Conservation (phyloP, 2,329 filamentous ascomycete species). For the Coniochaeta ligniaria region DNA sequence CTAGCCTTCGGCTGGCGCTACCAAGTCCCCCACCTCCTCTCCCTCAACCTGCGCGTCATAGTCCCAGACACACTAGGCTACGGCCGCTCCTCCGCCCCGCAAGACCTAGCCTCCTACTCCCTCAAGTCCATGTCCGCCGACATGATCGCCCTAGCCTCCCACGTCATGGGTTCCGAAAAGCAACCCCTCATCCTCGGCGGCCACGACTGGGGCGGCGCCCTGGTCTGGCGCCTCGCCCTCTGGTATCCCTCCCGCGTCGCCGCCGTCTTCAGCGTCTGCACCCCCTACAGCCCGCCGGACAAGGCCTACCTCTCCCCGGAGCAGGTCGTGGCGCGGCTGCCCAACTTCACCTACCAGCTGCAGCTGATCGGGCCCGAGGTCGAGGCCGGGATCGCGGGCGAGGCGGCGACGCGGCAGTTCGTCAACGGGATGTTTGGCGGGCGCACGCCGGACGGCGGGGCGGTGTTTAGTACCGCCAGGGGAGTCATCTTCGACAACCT, state of each 20-base stretch:
- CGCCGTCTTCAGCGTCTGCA: constrained; percentile 74
- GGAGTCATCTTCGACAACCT: constrained; percentile 62
- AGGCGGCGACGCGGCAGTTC: constrained; percentile 60
- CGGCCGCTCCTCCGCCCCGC: constrained; percentile 65
- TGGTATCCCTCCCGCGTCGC: constrained; percentile 66
- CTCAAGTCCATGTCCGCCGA: constrained; percentile 68
- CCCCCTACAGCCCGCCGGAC: constrained; percentile 57
- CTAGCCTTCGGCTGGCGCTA: constrained; percentile 80
- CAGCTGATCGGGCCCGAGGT: constrained; percentile 66
- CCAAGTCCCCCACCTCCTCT: constrained; percentile 71
- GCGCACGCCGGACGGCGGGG: constrained; percentile 43
- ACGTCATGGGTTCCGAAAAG: constrained; percentile 54
- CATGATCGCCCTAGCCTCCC: constrained; percentile 62
- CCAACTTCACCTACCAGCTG: constrained; percentile 78
- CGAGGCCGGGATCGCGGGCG: constrained; percentile 43
- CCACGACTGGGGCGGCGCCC: constrained; percentile 84
- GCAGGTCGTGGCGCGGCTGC: constrained; percentile 48
- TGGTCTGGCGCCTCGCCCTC: constrained; percentile 68
- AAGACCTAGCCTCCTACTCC: constrained; percentile 55
- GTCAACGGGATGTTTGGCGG: constrained; percentile 67
- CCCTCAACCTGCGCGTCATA: constrained; percentile 70
- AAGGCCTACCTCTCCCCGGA: constrained; percentile 48
- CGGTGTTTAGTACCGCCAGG: constrained; percentile 48
- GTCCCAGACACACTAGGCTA: constrained; percentile 85
- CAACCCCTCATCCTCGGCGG: constrained; percentile 70